Percentiles rank a stretch among this genome's conserved stretches.
Conservation (phyloP, 1,139 yeast species). For the Yamadazyma dendronema region DNA sequence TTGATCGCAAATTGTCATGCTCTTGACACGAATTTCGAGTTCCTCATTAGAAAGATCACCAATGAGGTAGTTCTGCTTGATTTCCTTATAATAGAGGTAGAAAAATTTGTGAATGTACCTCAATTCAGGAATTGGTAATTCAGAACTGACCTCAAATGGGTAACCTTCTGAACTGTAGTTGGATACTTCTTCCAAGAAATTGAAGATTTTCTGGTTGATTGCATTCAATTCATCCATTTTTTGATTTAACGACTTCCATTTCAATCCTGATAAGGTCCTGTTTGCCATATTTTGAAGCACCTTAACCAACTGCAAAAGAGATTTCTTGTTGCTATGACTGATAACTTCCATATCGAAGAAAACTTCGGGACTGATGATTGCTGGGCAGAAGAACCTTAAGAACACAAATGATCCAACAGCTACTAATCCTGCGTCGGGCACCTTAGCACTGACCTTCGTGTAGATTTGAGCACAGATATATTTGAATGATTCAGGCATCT, state of each 20-base stretch:
- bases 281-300: slow-evolving; percentile 87
- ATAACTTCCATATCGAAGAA: slow-evolving; percentile 47
- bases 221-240: slow-evolving; percentile 42
- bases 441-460: slow-evolving; percentile 58
- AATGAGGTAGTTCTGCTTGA: slow-evolving; percentile 41
- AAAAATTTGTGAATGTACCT: slow-evolving; percentile 64
- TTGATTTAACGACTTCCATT: slow-evolving; percentile 55
- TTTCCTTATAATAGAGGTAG: slow-evolving; percentile 57
- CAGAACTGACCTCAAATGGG: slow-evolving; percentile 25
- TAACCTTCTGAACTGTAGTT: slow-evolving; percentile 18
- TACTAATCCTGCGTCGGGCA: slow-evolving; percentile 63
- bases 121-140: slow-evolving; percentile 45
- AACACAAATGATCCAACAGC: slow-evolving; percentile 91
- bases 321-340: slow-evolving; percentile 57
- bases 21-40: slow-evolving; percentile 18
- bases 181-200: slow-evolving; percentile 39
- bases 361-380: slow-evolving; percentile 85
- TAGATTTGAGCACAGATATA: slow-evolving; percentile 74
- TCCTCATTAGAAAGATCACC: slow-evolving; percentile 13
- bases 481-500: slow-evolving; percentile 71
- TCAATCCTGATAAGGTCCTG: slow-evolving; percentile 58
- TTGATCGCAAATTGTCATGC: slow-evolving; percentile 28
- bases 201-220: slow-evolving; percentile 45
- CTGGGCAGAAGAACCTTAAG: slow-evolving; percentile 85
- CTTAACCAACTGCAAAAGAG: slow-evolving; percentile 79